Evolutionary conservation across 1,284 basidiomycete species (phyloP).

Genomic region (Ceratobasidium sp.): DNA sequence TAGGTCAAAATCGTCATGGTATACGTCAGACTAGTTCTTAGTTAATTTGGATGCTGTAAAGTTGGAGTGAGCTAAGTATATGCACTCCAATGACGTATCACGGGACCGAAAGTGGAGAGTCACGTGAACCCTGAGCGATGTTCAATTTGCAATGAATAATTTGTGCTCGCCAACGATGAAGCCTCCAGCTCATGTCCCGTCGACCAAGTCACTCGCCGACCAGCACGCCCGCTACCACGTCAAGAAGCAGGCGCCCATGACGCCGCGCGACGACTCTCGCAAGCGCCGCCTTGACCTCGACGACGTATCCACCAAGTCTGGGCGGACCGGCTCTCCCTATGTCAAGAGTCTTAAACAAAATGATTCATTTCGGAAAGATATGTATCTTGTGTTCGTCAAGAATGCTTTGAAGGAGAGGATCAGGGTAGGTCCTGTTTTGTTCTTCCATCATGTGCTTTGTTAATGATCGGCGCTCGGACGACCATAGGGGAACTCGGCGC

Average conservation of each 20-base stretch:
- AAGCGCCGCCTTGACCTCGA: slow-evolving; percentile 37
- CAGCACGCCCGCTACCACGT: slow-evolving; percentile 37
- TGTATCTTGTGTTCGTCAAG: slow-evolving; percentile 85
- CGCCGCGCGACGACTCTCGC: slow-evolving; percentile 27
- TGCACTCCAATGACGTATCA: neutral
- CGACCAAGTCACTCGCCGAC: slow-evolving; percentile 31
- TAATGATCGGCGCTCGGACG: neutral
- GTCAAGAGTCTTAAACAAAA: slow-evolving; percentile 70
- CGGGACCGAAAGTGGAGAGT: slow-evolving; percentile 12
- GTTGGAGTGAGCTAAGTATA: neutral
- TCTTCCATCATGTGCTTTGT: neutral
- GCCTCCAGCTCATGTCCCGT: slow-evolving; percentile 38
- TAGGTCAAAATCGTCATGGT: slow-evolving; percentile 5
- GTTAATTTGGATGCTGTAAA: neutral
- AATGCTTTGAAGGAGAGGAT: slow-evolving; percentile 82
- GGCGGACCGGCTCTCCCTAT: slow-evolving; percentile 10
- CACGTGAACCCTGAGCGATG: slow-evolving; percentile 16
- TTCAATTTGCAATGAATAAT: slow-evolving; percentile 40
- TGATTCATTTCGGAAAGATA: slow-evolving; percentile 78
- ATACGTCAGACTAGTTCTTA: slow-evolving; percentile 10
- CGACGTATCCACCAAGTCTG: slow-evolving; percentile 23
- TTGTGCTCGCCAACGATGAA: slow-evolving; percentile 38
- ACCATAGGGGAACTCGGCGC: slow-evolving; percentile 70
- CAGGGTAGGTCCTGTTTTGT: slow-evolving; percentile 60
- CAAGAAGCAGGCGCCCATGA: slow-evolving; percentile 24